phyloP scores from a whole-genome alignment of 495 filamentous ascomycete genomes.

The Eremomyces bilateralis region DNA sequence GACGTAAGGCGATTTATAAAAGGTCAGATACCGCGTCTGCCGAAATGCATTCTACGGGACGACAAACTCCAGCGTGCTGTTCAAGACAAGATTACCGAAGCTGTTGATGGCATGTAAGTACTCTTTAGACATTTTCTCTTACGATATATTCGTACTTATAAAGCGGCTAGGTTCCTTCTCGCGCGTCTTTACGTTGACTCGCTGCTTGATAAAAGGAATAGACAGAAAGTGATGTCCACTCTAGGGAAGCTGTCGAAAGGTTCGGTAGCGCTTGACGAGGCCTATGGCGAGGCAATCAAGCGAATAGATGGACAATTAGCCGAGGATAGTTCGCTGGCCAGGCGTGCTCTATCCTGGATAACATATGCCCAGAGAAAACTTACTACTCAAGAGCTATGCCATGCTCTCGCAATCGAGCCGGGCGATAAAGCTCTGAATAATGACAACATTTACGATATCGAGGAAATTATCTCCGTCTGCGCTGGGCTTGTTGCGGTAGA shows the following conservation, averaged over 20 bases:
- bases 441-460: neutral
- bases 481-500: conserved; percentile 1
- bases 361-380: conserved; percentile 21
- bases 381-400: conserved; percentile 21
- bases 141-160: neutral
- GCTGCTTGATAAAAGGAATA: conserved; percentile 17
- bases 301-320: conserved; percentile 21
- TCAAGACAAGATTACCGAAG: conserved; percentile 11
- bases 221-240: conserved; percentile 9
- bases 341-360: conserved; percentile 25
- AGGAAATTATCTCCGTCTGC: conserved; percentile 1
- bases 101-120: conserved; percentile 24
- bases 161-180: conserved; percentile 27
- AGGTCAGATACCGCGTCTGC: conserved; percentile 11
- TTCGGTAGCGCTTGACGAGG: conserved; percentile 5
- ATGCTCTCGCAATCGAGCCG: conserved; percentile 24
- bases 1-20: conserved; percentile 20
- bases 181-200: conserved; percentile 28
- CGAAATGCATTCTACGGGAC: conserved; percentile 7
- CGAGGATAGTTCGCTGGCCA: conserved; percentile 17
- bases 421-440: conserved; percentile 4
- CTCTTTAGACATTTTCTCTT: too few species aligned
- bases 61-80: conserved; percentile 16
- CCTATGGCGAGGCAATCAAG: conserved; percentile 24
- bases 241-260: neutral